Evolutionary conservation across 2,329 filamentous ascomycete genomes (phyloP), one percentile per base, ranked within the genome.

Genomic region (Daldinia eschscholtzii): DNA sequence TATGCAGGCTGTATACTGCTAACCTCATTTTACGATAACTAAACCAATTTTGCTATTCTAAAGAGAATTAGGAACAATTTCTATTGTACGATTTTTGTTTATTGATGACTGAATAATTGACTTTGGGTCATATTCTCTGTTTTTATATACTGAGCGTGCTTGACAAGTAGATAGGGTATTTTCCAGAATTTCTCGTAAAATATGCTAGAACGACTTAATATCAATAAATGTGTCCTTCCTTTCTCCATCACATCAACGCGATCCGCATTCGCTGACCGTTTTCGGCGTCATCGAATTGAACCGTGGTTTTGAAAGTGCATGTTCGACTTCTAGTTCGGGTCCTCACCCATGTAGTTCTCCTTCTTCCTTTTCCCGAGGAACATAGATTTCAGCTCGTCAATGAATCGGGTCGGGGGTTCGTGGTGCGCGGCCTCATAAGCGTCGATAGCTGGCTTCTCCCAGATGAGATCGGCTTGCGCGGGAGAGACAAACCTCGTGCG

Each of bases 361-460:
- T 61, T 72, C 57, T 59, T 77, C 57, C 61, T 72, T 67, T 79
- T 79, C 10, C 82, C 78, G 4, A 82, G 67, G 26, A 77, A 48
- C 69, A 85, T 70, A 48, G 80, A 76, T n/a, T 76, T 66, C 37
- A 86, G 72, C 70, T 86, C 84, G 44, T 77, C 80, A 78, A 84
- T 83, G 76, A 86, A 84, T 1, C 83, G 79, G 10, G 82, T 77
- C 0, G 84, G 83, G 3, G 79, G 78, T 26, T 82, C 80, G 23
- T 79, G 71, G 67, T 88, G 83, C 3, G 79, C 78, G 1, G 79
- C 80, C 73, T 86, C 84, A 69, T 86, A 86, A 0, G 82, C 82
- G 65, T 90, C 88, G 62, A 90, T 86, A 23, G 82, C 73, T 23
- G 87, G 87, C n/a, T 84, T 81, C 73, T 91, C 84, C 88, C 87